Conservation (phyloP, 2,329 filamentous ascomycete genomes). For the Neopestalotiopsis clavispora region DNA sequence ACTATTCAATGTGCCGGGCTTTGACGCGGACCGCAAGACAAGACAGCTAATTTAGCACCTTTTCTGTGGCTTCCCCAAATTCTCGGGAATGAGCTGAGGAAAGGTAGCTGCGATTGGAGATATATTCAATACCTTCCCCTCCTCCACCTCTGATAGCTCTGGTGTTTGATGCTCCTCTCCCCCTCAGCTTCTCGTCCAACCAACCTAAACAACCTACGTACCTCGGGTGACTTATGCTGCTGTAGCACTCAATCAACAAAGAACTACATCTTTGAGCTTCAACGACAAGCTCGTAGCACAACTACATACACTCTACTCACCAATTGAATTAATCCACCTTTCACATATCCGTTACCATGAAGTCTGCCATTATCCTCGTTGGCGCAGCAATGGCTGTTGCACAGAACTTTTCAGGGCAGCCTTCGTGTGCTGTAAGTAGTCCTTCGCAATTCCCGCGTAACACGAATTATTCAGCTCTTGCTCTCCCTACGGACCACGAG, state of each 20-base stretch:
- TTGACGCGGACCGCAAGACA: neutral
- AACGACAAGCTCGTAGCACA: neutral
- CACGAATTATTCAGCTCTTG: neutral
- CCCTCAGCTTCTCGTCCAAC: neutral
- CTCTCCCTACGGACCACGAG: too few relatives aligned
- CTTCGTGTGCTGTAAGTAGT: conserved; percentile 41
- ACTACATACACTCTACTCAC: neutral
- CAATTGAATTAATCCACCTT: neutral
- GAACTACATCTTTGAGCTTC: neutral
- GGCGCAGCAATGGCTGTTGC: conserved; percentile 35
- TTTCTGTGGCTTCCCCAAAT: neutral
- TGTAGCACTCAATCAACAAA: neutral
- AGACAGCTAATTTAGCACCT: neutral
- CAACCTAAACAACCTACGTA: neutral
- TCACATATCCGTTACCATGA: conserved; percentile 28
- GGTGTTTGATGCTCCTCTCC: neutral
- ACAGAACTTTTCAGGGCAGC: conserved; percentile 38
- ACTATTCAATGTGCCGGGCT: neutral
- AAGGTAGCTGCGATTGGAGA: conserved; percentile 1
- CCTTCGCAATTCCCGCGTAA: too few relatives aligned
- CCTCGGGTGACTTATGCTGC: neutral
- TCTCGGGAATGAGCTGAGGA: neutral
- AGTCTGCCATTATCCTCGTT: conserved; percentile 30
- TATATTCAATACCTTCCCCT: neutral
- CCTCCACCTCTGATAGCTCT: neutral